Conservation (phyloP, 805 yeast genomes). For the Nakazawaea populi region DNA sequence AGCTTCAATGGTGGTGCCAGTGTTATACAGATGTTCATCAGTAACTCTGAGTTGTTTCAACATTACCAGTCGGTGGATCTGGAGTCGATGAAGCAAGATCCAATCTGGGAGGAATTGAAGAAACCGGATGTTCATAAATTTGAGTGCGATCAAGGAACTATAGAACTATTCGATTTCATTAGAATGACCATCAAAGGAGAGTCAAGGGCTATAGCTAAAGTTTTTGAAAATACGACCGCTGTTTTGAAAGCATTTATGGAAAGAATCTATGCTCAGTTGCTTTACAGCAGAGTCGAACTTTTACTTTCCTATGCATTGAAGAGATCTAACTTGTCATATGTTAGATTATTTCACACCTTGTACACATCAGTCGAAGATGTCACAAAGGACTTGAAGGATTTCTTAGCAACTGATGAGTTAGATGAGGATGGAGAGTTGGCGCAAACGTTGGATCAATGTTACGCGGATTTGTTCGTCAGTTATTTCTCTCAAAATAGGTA, state of each 20-base stretch:
- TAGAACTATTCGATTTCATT: conserved; percentile 47
- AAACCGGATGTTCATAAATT: conserved; percentile 50
- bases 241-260: conserved; percentile 70
- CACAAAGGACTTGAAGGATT: conserved; percentile 60
- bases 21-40: conserved; percentile 77
- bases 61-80: conserved; percentile 34
- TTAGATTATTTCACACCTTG: conserved; percentile 67
- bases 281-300: conserved; percentile 49
- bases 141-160: conserved; percentile 47
- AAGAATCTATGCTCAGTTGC: conserved; percentile 69
- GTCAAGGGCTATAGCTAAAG: conserved; percentile 64
- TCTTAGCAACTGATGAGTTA: conserved; percentile 39
- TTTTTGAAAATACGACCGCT: conserved; percentile 60
- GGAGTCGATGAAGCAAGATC: conserved; percentile 31
- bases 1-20: conserved; percentile 82
- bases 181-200: conserved; percentile 61
- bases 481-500: conserved; percentile 63
- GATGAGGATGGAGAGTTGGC: conserved; percentile 38
- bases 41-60: conserved; percentile 68
- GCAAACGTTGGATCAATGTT: conserved; percentile 60
- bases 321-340: conserved; percentile 62
- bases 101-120: conserved; percentile 53
- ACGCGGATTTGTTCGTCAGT: conserved; percentile 66
- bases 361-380: conserved; percentile 53
- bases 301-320: conserved; percentile 59